Conservation (phyloP, 495 filamentous ascomycete genomes). For the Penicillium bialowiezense region DNA sequence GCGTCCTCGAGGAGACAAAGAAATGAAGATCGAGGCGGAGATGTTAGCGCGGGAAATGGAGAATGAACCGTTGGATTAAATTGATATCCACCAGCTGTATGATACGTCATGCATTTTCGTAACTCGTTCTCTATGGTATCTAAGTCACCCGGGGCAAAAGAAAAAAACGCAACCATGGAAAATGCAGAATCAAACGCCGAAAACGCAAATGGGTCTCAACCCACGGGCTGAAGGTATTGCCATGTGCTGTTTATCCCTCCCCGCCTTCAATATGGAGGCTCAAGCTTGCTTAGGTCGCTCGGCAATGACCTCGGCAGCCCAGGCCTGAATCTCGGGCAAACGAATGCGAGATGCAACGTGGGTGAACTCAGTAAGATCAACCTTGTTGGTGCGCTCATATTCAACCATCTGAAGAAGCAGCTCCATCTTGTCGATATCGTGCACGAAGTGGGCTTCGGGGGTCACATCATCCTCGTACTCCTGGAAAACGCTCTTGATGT, state of each 20-base stretch:
- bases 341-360: conserved; percentile 70
- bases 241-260: background rate
- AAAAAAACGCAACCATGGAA: conserved; percentile 14
- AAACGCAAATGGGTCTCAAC: conserved; percentile 3
- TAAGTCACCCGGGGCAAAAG: conserved; percentile 9
- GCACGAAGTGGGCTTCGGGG: conserved; percentile 80
- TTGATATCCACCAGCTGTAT: background rate
- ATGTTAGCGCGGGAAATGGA: conserved; percentile 40
- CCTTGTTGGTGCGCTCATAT: conserved; percentile 73
- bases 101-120: conserved; percentile 15
- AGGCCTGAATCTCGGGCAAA: conserved; percentile 73
- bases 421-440: conserved; percentile 97
- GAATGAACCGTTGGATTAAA: conserved; percentile 24
- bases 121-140: conserved; percentile 21
- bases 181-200: conserved; percentile 15
- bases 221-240: background rate
- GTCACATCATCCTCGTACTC: conserved; percentile 91
- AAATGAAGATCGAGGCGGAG: conserved; percentile 78
- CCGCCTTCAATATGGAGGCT: background rate
- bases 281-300: conserved; percentile 61
- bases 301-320: conserved; percentile 70
- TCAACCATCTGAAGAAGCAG: conserved; percentile 92
- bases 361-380: conserved; percentile 82
- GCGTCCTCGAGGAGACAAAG: conserved; percentile 62
- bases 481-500: conserved; percentile 77